Percentiles rank a stretch among this genome's conserved stretches.
Evolutionary conservation across 306 rosid species (phyloP).

Genomic region (Astragalus membranaceus): DNA sequence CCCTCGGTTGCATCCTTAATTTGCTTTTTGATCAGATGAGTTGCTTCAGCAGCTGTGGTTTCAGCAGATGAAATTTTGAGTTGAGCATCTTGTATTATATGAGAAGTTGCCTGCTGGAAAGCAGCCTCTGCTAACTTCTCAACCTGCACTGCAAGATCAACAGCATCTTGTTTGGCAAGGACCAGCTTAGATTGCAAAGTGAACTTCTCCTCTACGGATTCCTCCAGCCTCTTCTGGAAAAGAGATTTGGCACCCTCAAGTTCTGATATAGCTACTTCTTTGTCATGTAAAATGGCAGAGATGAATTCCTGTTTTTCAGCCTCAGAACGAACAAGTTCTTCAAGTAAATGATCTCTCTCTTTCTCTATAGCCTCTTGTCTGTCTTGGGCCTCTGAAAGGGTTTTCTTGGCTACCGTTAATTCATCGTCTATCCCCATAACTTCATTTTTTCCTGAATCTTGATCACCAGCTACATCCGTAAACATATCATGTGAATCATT

Average conservation of each 20-base stretch:
- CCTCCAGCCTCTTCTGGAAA: slow-evolving; percentile 51
- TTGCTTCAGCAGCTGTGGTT: slow-evolving; percentile 66
- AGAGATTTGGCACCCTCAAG: slow-evolving; percentile 59
- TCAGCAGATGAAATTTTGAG: slow-evolving; percentile 63
- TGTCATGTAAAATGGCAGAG: slow-evolving; percentile 51
- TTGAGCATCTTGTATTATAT: slow-evolving; percentile 68
- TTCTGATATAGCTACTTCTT: slow-evolving; percentile 54
- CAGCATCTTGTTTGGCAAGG: slow-evolving; percentile 67
- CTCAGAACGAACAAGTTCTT: slow-evolving; percentile 49
- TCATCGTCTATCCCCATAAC: slow-evolving; percentile 30
- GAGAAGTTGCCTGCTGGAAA: slow-evolving; percentile 76
- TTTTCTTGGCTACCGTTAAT: slow-evolving; percentile 30
- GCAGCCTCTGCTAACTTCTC: slow-evolving; percentile 67
- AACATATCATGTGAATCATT: slow-evolving; percentile 40
- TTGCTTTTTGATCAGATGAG: slow-evolving; percentile 51
- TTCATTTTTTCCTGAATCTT: slow-evolving; percentile 36
- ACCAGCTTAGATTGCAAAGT: slow-evolving; percentile 54
- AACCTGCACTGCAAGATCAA: slow-evolving; percentile 75
- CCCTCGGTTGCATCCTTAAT: slow-evolving; percentile 64
- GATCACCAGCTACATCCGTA: slow-evolving; percentile 32
- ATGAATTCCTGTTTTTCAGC: slow-evolving; percentile 50
- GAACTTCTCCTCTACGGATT: slow-evolving; percentile 57
- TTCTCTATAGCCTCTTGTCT: slow-evolving; percentile 50
- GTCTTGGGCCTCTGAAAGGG: slow-evolving; percentile 46
- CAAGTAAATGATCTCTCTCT: slow-evolving; percentile 58